These are phyloP conservation scores for Glutinoglossum americanum DNA, from an alignment of 495 filamentous ascomycete species.

Conservation along the genomic window DNA sequence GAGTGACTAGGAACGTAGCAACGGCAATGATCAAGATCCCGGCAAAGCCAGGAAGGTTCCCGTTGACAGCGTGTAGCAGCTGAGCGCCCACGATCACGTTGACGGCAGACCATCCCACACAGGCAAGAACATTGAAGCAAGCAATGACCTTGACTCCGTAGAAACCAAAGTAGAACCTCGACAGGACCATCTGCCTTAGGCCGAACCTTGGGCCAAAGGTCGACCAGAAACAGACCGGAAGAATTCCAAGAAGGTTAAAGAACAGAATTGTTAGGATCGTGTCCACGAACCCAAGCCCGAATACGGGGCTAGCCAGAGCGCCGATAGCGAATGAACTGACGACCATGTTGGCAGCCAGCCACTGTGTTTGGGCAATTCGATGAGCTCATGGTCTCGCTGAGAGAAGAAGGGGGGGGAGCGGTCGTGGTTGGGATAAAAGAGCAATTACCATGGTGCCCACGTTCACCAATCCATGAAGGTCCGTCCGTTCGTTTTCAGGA, in stretches of 20 bases:
- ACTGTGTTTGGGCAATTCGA: slow-evolving; percentile 23
- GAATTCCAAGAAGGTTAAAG: slow-evolving; percentile 53
- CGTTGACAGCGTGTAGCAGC: slow-evolving; percentile 56
- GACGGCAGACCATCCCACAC: slow-evolving; percentile 54
- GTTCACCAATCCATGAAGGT: slow-evolving; percentile 36
- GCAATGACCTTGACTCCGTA: slow-evolving; percentile 52
- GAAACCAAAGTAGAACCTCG: slow-evolving; percentile 62
- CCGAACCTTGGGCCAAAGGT: slow-evolving; percentile 62
- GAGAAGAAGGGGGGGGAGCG: too few species aligned
- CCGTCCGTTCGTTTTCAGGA: slow-evolving; percentile 47
- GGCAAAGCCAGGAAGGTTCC: slow-evolving; percentile 45
- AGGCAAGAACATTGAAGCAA: slow-evolving; percentile 53
- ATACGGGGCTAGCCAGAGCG: slow-evolving; percentile 43
- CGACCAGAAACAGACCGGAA: slow-evolving; percentile 61
- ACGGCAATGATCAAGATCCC: slow-evolving; percentile 59
- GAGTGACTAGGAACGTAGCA: slow-evolving; percentile 45
- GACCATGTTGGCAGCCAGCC: slow-evolving; percentile 70
- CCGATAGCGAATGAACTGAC: slow-evolving; percentile 68
- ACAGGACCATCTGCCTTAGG: slow-evolving; percentile 71
- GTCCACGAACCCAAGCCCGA: slow-evolving; percentile 52
- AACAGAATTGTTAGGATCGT: slow-evolving; percentile 57
- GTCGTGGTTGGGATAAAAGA: neutral
- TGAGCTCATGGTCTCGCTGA: neutral
- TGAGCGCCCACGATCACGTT: slow-evolving; percentile 73
- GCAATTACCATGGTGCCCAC: slow-evolving; percentile 49